Conservation (phyloP, 352 stramenopile genomes). For the Pythium monospermum region DNA sequence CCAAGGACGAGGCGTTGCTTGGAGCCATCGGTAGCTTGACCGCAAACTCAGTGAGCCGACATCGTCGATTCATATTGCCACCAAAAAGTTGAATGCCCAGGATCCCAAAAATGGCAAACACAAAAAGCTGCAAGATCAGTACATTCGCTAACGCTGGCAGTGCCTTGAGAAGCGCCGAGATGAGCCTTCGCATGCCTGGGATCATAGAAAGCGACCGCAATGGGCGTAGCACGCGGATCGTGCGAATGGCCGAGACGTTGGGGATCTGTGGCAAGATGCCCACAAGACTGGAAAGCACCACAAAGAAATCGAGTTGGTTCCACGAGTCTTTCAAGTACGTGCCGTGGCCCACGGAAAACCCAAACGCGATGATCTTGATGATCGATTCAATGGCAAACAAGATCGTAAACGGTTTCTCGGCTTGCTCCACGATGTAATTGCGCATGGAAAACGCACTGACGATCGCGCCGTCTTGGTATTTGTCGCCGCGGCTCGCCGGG, state of each 20-base stretch:
- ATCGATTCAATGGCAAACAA: slow-evolving; percentile 86
- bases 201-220: slow-evolving; percentile 87
- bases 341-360: slow-evolving; percentile 49
- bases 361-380: slow-evolving; percentile 91
- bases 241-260: slow-evolving; percentile 78
- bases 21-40: slow-evolving; percentile 47
- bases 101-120: slow-evolving; percentile 91
- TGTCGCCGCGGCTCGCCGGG: slow-evolving; percentile 41
- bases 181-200: slow-evolving; percentile 71
- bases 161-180: slow-evolving; percentile 79
- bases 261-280: slow-evolving; percentile 52
- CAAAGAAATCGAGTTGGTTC: slow-evolving; percentile 92
- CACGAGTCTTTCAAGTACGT: slow-evolving; percentile 83
- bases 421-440: slow-evolving; percentile 62
- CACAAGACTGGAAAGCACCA: slow-evolving; percentile 79
- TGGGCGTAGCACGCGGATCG: slow-evolving; percentile 85
- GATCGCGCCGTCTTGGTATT: slow-evolving; percentile 31
- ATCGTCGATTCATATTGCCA: slow-evolving; percentile 76
- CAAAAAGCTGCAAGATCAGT: slow-evolving; percentile 86
- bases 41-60: slow-evolving; percentile 71
- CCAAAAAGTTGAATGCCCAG: slow-evolving; percentile 86
- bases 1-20: slow-evolving; percentile 25
- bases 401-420: slow-evolving; percentile 79
- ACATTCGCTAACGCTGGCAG: slow-evolving; percentile 85
- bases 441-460: slow-evolving; percentile 35